Evolutionary conservation across 495 filamentous ascomycete genomes (phyloP).

Genomic region (Neurospora sp.): DNA sequence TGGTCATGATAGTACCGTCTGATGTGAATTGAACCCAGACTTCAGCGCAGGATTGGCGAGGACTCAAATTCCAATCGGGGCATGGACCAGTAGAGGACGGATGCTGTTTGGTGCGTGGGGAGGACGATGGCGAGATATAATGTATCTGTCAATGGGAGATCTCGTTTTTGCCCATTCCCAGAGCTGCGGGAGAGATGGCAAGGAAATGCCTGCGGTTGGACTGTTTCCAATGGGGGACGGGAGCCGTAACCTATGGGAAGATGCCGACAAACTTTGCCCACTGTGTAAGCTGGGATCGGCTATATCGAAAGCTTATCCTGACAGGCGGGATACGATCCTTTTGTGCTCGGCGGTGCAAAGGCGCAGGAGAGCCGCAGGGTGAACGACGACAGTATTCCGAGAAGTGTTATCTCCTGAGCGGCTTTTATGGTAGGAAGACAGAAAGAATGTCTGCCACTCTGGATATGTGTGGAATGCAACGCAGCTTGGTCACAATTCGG

Average conservation of each 20-base stretch:
- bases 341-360: not conserved
- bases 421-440: not conserved
- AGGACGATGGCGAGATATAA: conserved; percentile 2
- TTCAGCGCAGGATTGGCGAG: not conserved
- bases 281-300: not conserved
- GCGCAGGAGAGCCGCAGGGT: not conserved
- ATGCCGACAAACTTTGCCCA: not conserved
- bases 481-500: not conserved
- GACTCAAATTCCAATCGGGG: not conserved
- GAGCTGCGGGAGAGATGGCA: not conserved
- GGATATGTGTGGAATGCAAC: not conserved
- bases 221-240: not conserved
- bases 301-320: not conserved
- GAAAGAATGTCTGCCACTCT: not conserved
- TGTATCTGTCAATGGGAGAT: not conserved
- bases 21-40: not conserved
- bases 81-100: not conserved
- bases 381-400: not conserved
- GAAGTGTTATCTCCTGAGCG: not conserved
- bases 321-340: not conserved
- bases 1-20: conserved; percentile 46
- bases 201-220: not conserved
- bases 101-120: not conserved
- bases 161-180: not conserved
- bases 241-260: not conserved